Base-by-base conservation (phyloP, 495 filamentous ascomycete genomes). In the Friedmanniomyces endolithicus region DNA sequence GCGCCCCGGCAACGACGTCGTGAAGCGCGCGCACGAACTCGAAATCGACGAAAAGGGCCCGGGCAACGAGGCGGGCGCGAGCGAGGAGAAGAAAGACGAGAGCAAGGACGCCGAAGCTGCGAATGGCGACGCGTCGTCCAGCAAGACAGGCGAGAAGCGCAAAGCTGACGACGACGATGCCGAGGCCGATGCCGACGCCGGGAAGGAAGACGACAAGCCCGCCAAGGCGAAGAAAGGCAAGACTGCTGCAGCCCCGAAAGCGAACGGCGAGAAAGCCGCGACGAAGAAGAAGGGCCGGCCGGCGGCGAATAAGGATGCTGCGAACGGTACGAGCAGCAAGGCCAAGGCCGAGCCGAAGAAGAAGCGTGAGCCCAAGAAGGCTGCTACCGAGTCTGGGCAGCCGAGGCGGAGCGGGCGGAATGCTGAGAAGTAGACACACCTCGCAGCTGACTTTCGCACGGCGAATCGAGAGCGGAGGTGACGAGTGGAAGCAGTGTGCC, bases 1-100 rank as follows among this genome's bases (percentile, higher is more conserved):
- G 52, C 71, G 80, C 19, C 9, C 2, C 34, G 80, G 81, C 31
- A 81, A 84, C 62, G 80, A 84, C 64, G 81, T 62, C 33, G 55
- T 62, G 45, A 58, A 59, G 58, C 50, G 50, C 33, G 59, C 59
- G 3, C 43, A 41, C 20, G 64, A 61, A 31, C 37, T 58, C 19
- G 64, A 61, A 8, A 62, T 49, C 12, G 64, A 70, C 47, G 56
- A 65, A 56, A 55, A 64, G 23, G 61, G 43, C 23, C 54, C 53
- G 33, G 56, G 58, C 23, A 48, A 61, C 55, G 65, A 62, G 24
- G 62, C 54, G 25, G 67, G 67, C 48, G 64, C 66, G 39, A 65
- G 67, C 49, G 57, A 61, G 6, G 59, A 62, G 56, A 63, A 59
- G 37, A 49, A 39, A 0, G 59, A 35, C 16, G 48, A 56, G 27